Evolutionary conservation across 352 stramenopile genomes (phyloP).

Genomic region (Pythium monospermum): DNA sequence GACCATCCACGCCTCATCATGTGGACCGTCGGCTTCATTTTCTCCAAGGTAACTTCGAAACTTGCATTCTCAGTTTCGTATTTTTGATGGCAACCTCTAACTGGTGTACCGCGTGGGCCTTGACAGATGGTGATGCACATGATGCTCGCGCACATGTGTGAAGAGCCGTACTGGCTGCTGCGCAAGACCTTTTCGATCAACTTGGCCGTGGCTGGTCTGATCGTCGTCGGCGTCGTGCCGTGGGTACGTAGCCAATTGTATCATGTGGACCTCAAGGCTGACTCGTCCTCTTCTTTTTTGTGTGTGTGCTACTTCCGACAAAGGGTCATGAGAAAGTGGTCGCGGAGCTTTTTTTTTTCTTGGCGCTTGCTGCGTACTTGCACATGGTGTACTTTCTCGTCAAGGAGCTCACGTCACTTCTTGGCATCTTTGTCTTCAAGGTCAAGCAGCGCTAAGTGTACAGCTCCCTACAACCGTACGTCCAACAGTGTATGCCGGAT

Average conservation of each 20-base stretch:
- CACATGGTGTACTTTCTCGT: slow-evolving; percentile 86
- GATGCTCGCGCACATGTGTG: slow-evolving; percentile 86
- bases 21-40: slow-evolving; percentile 78
- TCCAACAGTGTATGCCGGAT: too few relatives aligned
- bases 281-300: neutral
- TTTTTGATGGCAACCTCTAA: too few relatives aligned
- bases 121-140: slow-evolving; percentile 88
- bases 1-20: slow-evolving; percentile 82
- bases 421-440: slow-evolving; percentile 80
- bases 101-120: neutral
- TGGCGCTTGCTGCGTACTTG: slow-evolving; percentile 59
- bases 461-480: too few relatives aligned
- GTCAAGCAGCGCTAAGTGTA: slow-evolving; percentile 51
- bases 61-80: neutral
- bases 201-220: slow-evolving; percentile 51
- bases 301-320: neutral
- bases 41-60: slow-evolving; percentile 53
- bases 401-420: slow-evolving; percentile 64
- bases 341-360: slow-evolving; percentile 71
- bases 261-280: neutral
- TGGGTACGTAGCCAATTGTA: too few relatives aligned
- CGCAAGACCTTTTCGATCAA: slow-evolving; percentile 78
- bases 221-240: slow-evolving; percentile 69
- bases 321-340: slow-evolving; percentile 65
- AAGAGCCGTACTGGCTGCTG: slow-evolving; percentile 81